A percentile compares a stretch with the other conserved stretches of the same genome.
phyloP scores from a whole-genome alignment of 1,284 basidiomycete species.

The Cryptococcus sp. region DNA sequence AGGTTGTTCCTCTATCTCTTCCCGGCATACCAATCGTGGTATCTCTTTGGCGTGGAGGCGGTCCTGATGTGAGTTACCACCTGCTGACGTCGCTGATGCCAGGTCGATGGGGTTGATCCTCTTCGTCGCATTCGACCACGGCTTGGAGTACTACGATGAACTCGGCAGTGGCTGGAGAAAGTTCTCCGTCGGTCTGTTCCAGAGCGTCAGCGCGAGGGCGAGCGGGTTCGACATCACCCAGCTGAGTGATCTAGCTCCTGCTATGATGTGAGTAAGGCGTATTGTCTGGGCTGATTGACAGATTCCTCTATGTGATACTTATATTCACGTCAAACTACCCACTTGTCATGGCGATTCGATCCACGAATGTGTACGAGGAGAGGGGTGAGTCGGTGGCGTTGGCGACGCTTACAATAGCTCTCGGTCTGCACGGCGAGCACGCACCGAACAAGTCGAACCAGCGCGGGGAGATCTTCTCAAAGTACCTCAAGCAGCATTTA shows the following conservation, averaged over 20 bases:
- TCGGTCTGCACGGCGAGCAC: conserved; percentile 13
- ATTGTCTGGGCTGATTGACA: conserved; percentile 4
- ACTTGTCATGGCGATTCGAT: conserved; percentile 20
- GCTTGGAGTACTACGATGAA: conserved; percentile 12
- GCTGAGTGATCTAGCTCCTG: conserved; percentile 15
- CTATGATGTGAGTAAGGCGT: conserved; percentile 11
- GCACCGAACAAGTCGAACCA: conserved; percentile 2
- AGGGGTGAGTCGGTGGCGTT: conserved; percentile 13
- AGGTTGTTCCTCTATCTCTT: conserved; percentile 25
- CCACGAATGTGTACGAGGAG: conserved; percentile 27
- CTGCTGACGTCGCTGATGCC: background rate
- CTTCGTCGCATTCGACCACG: conserved; percentile 18
- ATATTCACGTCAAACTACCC: conserved; percentile 26
- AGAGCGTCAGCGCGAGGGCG: conserved; percentile 14
- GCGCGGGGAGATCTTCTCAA: conserved; percentile 14
- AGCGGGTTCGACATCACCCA: conserved; percentile 20
- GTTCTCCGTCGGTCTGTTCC: conserved; percentile 19
- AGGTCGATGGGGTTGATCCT: conserved; percentile 11
- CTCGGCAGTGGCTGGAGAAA: conserved; percentile 18
- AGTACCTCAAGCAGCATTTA: conserved; percentile 23
- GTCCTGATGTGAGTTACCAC: conserved; percentile 12
- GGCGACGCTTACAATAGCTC: conserved; percentile 6
- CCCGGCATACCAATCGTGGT: conserved; percentile 23
- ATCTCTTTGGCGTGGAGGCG: conserved; percentile 8
- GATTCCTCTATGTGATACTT: conserved; percentile 18